A percentile compares a stretch with the other conserved stretches of the same genome.
phyloP scores from a whole-genome alignment of 805 yeast species.

The Wickerhamomyces alni region DNA sequence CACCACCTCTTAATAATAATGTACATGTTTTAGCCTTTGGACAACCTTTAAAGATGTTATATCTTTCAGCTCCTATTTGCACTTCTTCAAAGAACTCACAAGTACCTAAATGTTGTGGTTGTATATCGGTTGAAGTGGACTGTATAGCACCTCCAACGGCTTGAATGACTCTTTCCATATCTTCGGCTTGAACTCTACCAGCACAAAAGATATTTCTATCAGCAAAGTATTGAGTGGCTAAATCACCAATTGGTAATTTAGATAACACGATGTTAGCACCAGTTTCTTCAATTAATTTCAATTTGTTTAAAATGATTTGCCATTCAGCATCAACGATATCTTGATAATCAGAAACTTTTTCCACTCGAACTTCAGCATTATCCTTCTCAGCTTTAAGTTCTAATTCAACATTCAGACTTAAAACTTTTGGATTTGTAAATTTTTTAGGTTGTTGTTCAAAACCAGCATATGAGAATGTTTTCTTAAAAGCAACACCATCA shows the following conservation, averaged over 20 bases:
- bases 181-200: slow-evolving; percentile 86
- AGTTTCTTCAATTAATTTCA: slow-evolving; percentile 71
- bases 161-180: slow-evolving; percentile 83
- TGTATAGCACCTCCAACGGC: slow-evolving; percentile 94
- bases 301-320: slow-evolving; percentile 84
- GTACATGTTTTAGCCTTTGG: slow-evolving; percentile 93
- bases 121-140: slow-evolving; percentile 67
- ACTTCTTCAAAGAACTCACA: slow-evolving; percentile 85
- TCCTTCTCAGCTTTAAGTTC: slow-evolving; percentile 98
- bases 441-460: slow-evolving; percentile 97
- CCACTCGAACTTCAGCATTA: slow-evolving; percentile 96
- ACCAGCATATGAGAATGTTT: slow-evolving; percentile 96
- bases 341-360: slow-evolving; percentile 90
- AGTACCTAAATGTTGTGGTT: slow-evolving; percentile 70
- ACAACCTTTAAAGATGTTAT: slow-evolving; percentile 88
- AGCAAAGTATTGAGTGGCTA: slow-evolving; percentile 98
- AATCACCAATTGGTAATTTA: slow-evolving; percentile 93
- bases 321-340: slow-evolving; percentile 98
- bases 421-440: slow-evolving; percentile 73
- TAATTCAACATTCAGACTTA: slow-evolving; percentile 84
- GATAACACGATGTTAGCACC: slow-evolving; percentile 94
- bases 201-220: slow-evolving; percentile 96
- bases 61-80: slow-evolving; percentile 95
- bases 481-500: slow-evolving; percentile 94
- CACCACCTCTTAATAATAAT: slow-evolving; percentile 90